Conservation (phyloP, 768 basidiomycete species). For the Boletus vinaceobasis region DNA sequence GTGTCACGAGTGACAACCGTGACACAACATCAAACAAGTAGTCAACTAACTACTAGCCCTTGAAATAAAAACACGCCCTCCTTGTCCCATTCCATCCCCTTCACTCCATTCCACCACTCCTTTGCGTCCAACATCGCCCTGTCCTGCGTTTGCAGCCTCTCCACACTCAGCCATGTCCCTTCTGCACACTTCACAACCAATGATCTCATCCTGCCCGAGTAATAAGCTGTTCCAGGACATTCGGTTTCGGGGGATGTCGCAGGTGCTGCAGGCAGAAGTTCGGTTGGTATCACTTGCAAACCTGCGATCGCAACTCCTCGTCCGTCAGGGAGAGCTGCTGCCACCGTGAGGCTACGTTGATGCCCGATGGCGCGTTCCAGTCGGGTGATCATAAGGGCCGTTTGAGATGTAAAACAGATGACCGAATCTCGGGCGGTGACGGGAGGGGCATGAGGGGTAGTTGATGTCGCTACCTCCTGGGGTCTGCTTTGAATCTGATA, state of each 20-base stretch:
- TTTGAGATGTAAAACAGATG: conserved; percentile 20
- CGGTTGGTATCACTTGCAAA: conserved; percentile 8
- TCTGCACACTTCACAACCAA: conserved; percentile 56
- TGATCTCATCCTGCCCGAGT: conserved; percentile 35
- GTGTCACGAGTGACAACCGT: conserved; percentile 17
- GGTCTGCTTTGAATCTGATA: conserved; percentile 46
- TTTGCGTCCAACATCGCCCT: conserved; percentile 50
- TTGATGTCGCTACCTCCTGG: conserved; percentile 37
- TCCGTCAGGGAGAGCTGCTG: conserved; percentile 24
- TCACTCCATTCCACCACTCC: conserved; percentile 80
- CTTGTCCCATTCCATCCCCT: conserved; percentile 27
- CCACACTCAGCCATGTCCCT: conserved; percentile 50
- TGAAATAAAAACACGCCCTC: conserved; percentile 7
- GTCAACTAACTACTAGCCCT: background rate
- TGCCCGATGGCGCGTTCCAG: conserved; percentile 29
- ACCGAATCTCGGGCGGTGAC: conserved; percentile 15
- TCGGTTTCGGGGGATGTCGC: conserved; percentile 2
- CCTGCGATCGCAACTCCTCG: conserved; percentile 23
- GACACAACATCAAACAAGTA: conserved; percentile 1
- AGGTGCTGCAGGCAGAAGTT: background rate
- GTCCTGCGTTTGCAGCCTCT: conserved; percentile 59
- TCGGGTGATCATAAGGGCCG: conserved; percentile 14
- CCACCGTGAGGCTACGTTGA: conserved; percentile 24
- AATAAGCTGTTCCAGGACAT: conserved; percentile 43
- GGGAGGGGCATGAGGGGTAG: conserved; percentile 49